Percentiles rank a stretch among this genome's conserved stretches.
Conservation (phyloP, 768 basidiomycete species). For the Lentinula sp. region DNA sequence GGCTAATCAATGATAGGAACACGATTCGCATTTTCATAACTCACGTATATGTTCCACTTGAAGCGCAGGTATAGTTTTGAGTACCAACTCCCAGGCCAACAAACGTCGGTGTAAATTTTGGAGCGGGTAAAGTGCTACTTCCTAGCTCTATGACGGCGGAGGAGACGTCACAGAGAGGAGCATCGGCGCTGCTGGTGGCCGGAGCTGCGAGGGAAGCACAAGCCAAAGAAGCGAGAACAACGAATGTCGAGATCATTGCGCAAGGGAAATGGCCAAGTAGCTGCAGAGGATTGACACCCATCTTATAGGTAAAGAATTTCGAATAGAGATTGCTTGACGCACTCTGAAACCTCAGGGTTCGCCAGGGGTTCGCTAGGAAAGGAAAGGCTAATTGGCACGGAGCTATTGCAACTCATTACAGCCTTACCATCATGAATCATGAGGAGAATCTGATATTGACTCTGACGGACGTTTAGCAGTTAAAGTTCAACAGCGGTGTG, state of each 20-base stretch:
- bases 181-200: not conserved
- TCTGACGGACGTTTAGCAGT: too few relatives aligned
- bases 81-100: slow-evolving; percentile 41
- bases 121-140: slow-evolving; percentile 27
- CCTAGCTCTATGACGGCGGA: slow-evolving; percentile 13
- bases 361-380: too few relatives aligned
- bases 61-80: slow-evolving; percentile 51
- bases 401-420: too few relatives aligned
- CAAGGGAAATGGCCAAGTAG: not conserved
- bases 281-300: not conserved
- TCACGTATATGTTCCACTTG: slow-evolving; percentile 39
- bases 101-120: slow-evolving; percentile 27
- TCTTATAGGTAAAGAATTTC: not conserved
- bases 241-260: not conserved
- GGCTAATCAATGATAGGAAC: not conserved
- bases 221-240: not conserved
- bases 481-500: not conserved
- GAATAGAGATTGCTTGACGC: too few relatives aligned
- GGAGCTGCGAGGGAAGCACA: not conserved
- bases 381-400: too few relatives aligned
- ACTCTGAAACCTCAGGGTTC: too few relatives aligned
- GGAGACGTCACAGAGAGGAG: slow-evolving; percentile 12
- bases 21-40: slow-evolving; percentile 8
- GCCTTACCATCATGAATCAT: too few relatives aligned
- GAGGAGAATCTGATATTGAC: too few relatives aligned